phyloP scores from a whole-genome alignment of 768 basidiomycete species.

The Collybiopsis luxurians region DNA sequence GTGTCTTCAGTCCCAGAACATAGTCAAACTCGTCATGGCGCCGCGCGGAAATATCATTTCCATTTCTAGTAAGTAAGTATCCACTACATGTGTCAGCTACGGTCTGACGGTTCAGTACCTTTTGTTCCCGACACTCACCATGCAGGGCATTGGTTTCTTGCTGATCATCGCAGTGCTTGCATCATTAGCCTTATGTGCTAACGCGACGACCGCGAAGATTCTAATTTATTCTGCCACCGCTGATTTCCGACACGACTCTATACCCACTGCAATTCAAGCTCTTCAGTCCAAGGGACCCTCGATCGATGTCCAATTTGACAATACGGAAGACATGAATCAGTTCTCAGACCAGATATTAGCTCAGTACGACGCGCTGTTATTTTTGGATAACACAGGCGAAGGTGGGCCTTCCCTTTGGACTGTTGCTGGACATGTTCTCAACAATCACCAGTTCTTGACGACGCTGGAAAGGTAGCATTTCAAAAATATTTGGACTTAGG shows the following conservation, averaged over 20 bases:
- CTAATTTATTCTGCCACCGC: conserved; percentile 62
- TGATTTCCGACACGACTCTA: conserved; percentile 71
- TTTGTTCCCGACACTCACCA: too few species aligned
- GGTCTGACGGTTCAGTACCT: too few species aligned
- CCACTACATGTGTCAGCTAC: too few species aligned
- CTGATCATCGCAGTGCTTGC: neutral
- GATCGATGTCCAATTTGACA: conserved; percentile 54
- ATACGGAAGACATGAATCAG: conserved; percentile 56
- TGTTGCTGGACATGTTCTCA: neutral
- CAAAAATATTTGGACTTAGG: conserved; percentile 63
- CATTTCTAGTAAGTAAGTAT: too few species aligned
- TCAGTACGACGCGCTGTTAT: conserved; percentile 64
- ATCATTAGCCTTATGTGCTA: neutral
- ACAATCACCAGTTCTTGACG: conserved; percentile 52
- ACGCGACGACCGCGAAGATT: conserved; percentile 19
- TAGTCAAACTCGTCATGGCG: too few species aligned
- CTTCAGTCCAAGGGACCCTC: conserved; percentile 42
- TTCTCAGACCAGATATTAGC: conserved; percentile 57
- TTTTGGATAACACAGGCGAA: conserved; percentile 68
- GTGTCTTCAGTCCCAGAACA: too few species aligned
- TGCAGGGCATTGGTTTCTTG: too few species aligned
- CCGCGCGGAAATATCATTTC: too few species aligned
- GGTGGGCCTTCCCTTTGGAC: conserved; percentile 29
- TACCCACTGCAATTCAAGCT: conserved; percentile 64
- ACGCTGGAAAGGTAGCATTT: conserved; percentile 55